Conservation (phyloP, 768 basidiomycete genomes). For the Mrakia frigida region DNA sequence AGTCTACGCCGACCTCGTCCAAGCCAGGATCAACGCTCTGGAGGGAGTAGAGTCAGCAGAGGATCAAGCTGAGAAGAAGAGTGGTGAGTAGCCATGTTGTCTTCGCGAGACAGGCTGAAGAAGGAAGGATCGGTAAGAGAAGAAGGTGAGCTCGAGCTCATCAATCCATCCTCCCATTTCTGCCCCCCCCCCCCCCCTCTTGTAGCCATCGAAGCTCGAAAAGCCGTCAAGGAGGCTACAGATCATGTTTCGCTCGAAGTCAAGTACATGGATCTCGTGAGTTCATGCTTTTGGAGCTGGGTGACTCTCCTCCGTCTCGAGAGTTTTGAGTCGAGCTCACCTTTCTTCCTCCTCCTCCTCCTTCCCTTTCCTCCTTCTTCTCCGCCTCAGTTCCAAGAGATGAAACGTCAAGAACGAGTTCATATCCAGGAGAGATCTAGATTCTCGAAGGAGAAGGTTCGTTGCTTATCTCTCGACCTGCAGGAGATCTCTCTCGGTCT, state of each 20-base stretch:
- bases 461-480: slow-evolving; percentile 49
- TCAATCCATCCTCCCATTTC: slow-evolving; percentile 16
- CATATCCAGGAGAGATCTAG: slow-evolving; percentile 91
- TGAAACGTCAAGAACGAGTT: slow-evolving; percentile 79
- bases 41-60: slow-evolving; percentile 82
- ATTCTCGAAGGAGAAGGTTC: slow-evolving; percentile 81
- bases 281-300: slow-evolving; percentile 38
- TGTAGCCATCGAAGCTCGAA: slow-evolving; percentile 80
- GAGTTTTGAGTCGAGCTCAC: slow-evolving; percentile 12
- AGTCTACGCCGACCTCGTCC: slow-evolving; percentile 80
- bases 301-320: neutral
- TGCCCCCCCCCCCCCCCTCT: slow-evolving; percentile 31
- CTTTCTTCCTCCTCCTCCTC: neutral
- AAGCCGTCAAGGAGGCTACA: slow-evolving; percentile 72
- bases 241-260: slow-evolving; percentile 69
- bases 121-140: slow-evolving; percentile 16
- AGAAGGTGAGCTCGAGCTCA: slow-evolving; percentile 34
- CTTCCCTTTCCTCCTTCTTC: neutral
- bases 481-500: neutral
- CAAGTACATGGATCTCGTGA: slow-evolving; percentile 83
- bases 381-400: slow-evolving; percentile 66
- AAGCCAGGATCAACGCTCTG: slow-evolving; percentile 79
- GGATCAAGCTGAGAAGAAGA: slow-evolving; percentile 77
- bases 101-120: neutral
- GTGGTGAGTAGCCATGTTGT: slow-evolving; percentile 51